These are phyloP conservation scores for Helenozyma rhizophorensis DNA, from an alignment of 805 yeast species.

Conservation along the genomic window DNA sequence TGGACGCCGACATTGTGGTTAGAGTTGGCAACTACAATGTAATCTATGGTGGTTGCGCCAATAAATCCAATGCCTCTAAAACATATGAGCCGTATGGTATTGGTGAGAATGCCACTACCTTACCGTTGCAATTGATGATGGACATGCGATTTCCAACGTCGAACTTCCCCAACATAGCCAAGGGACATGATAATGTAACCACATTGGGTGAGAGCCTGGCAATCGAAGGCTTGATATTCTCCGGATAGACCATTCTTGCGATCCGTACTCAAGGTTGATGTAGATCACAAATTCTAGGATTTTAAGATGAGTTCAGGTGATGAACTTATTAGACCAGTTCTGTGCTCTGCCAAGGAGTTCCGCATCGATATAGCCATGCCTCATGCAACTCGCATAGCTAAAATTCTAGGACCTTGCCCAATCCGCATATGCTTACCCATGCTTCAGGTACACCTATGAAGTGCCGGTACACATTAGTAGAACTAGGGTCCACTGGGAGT, in stretches of 20 bases:
- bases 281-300: too few relatives aligned
- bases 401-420: too few relatives aligned
- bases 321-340: too few relatives aligned
- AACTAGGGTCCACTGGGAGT: too few relatives aligned
- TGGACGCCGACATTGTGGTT: slow-evolving; percentile 11
- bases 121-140: slow-evolving; percentile 2
- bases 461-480: too few relatives aligned
- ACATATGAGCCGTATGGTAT: slow-evolving; percentile 13
- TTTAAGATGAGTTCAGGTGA: too few relatives aligned
- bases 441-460: too few relatives aligned
- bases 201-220: slow-evolving; percentile 3
- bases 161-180: background rate
- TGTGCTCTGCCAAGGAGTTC: too few relatives aligned
- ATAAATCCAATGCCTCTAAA: slow-evolving; percentile 8
- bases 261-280: too few relatives aligned
- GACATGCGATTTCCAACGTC: slow-evolving; percentile 6
- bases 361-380: too few relatives aligned
- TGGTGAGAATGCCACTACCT: slow-evolving; percentile 11
- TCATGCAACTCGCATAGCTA: too few relatives aligned
- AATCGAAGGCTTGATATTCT: slow-evolving; percentile 1
- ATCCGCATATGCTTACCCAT: too few relatives aligned
- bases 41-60: slow-evolving; percentile 5
- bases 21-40: slow-evolving; percentile 12
- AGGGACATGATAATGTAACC: slow-evolving; percentile 6
- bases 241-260: slow-evolving; percentile 3